These are phyloP conservation scores for Scopulariopsis brevicaulis DNA, from an alignment of 2,329 filamentous ascomycete genomes.

Conservation along the genomic window DNA sequence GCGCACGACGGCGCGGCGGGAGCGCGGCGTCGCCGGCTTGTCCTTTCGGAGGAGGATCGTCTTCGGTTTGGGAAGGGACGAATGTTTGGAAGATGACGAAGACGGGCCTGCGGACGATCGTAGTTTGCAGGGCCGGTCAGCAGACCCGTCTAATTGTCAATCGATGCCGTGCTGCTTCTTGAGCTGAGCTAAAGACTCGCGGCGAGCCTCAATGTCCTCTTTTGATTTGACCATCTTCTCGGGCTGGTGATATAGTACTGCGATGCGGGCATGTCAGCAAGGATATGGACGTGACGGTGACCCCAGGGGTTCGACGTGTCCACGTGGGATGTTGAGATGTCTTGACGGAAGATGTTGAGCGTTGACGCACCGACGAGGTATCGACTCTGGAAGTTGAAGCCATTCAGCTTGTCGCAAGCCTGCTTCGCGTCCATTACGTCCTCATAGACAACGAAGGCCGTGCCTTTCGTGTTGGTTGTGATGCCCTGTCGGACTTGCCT, in stretches of 20 bases:
- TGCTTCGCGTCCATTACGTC: slow-evolving; percentile 98
- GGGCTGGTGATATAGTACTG: slow-evolving; percentile 54
- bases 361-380: slow-evolving; percentile 82
- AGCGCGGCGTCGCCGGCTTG: slow-evolving; percentile 24
- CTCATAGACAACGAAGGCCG: slow-evolving; percentile 98
- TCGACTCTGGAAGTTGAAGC: slow-evolving; percentile 99
- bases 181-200: slow-evolving; percentile 95
- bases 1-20: slow-evolving; percentile 26
- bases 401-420: slow-evolving; percentile 98
- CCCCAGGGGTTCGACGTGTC: background rate
- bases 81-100: slow-evolving; percentile 27
- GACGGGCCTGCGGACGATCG: slow-evolving; percentile 49
- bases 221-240: slow-evolving; percentile 68
- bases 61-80: slow-evolving; percentile 22
- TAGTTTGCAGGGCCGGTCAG: slow-evolving; percentile 22
- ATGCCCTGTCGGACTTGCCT: slow-evolving; percentile 99
- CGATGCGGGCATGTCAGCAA: background rate
- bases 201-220: slow-evolving; percentile 86
- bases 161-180: slow-evolving; percentile 98
- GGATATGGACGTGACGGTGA: background rate
- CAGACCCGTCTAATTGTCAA: slow-evolving; percentile 74
- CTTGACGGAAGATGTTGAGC: background rate
- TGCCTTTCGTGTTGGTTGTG: slow-evolving; percentile 93
- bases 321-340: background rate
- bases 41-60: slow-evolving; percentile 31